phyloP scores from a whole-genome alignment of 179 eudicot genomes.

The Gypsophila paniculata region DNA sequence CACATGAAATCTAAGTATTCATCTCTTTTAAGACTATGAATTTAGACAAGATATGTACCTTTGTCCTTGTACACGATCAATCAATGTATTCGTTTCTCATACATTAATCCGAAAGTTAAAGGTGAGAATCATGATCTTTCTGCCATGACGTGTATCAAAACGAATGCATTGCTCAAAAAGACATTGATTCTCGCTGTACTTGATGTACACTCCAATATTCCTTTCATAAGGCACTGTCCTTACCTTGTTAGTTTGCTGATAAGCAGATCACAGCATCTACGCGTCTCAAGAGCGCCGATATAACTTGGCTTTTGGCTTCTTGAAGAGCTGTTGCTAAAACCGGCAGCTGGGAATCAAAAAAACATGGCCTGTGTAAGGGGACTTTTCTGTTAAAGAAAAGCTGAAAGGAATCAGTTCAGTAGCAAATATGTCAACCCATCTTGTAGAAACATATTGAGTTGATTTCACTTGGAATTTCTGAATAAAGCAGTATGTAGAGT shows the following conservation, averaged over 20 bases:
- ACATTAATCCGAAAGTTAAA: neutral
- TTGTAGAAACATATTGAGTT: neutral
- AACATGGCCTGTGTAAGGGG: neutral
- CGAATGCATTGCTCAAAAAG: neutral
- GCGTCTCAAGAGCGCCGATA: neutral
- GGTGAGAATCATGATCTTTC: neutral
- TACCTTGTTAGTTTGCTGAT: constrained; percentile 16
- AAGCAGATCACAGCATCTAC: neutral
- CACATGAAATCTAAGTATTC: neutral
- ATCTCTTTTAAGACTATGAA: neutral
- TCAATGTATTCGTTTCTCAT: neutral
- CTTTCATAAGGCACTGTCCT: constrained; percentile 2
- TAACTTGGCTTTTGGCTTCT: constrained; percentile 15
- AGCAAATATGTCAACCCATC: neutral
- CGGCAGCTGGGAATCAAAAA: constrained; percentile 14
- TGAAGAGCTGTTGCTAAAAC: constrained; percentile 3
- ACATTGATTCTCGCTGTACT: constrained; percentile 6
- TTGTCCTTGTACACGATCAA: neutral
- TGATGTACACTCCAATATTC: constrained; percentile 4
- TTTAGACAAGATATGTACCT: constrained; percentile 1
- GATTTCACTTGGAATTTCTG: constrained; percentile 3
- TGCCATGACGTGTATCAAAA: neutral
- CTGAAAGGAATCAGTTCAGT: constrained; percentile 12
- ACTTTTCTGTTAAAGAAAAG: neutral
- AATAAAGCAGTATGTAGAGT: neutral